Percentiles rank a stretch among this genome's conserved stretches.
These are phyloP conservation scores for Colletotrichum eleusines DNA, from an alignment of 2,329 filamentous ascomycete genomes.

Conservation along the genomic window DNA sequence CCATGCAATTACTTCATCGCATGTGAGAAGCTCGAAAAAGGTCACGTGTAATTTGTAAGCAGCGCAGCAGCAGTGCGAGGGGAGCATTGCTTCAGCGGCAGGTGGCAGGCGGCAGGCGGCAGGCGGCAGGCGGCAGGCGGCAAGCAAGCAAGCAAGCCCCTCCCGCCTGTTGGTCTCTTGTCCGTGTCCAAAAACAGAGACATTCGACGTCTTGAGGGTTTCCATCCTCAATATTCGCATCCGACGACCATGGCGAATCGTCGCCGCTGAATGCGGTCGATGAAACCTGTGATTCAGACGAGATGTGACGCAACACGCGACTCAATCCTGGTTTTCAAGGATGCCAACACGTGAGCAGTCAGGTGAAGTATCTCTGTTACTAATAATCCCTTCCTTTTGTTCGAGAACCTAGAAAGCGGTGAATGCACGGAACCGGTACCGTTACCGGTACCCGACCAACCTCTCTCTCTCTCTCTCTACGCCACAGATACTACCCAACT, in stretches of 20 bases:
- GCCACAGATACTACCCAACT: no score
- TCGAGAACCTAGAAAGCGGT: conserved; percentile 24
- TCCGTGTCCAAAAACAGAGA: conserved; percentile 14
- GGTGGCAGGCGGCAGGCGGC: no score
- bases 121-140: neutral
- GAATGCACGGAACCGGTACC: conserved; percentile 23
- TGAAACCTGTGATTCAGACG: neutral
- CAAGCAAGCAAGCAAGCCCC: conserved; percentile 4
- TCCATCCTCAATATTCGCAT: conserved; percentile 1
- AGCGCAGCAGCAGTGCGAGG: no score
- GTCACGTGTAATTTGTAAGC: no score
- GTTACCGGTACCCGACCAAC: conserved; percentile 2
- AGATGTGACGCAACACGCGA: conserved; percentile 5
- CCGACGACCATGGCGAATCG: neutral
- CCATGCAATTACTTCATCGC: no score
- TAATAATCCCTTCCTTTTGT: conserved; percentile 3
- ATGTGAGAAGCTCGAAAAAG: no score
- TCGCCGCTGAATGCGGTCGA: conserved; percentile 18
- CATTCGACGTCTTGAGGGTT: neutral
- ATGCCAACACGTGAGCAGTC: conserved; percentile 36
- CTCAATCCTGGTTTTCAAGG: conserved; percentile 8
- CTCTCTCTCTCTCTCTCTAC: no score
- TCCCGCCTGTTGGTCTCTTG: conserved; percentile 8
- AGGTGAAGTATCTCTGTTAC: conserved; percentile 28
- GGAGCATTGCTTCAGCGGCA: no score